Conservation (phyloP, 2,329 filamentous ascomycete species). For the Colletotrichum viniferum region DNA sequence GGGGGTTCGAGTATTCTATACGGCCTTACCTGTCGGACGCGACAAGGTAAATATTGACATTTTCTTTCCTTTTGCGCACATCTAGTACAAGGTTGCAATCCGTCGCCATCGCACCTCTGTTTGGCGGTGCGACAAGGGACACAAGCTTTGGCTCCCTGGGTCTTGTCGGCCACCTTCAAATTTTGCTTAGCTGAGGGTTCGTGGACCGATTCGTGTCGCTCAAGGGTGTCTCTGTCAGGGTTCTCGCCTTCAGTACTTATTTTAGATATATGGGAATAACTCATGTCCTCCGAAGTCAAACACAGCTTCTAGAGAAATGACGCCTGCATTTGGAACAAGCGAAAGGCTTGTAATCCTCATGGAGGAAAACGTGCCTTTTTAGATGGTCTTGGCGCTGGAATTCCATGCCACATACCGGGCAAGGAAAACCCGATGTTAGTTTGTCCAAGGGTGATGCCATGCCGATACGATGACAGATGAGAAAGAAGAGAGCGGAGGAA, state of each 20-base stretch:
- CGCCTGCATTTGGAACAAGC: not conserved
- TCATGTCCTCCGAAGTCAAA: not conserved
- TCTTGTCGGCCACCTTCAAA: not conserved
- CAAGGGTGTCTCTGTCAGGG: not conserved
- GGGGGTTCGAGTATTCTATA: rapidly evolving
- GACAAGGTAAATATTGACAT: not conserved
- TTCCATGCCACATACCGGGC: not conserved
- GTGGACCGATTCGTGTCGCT: not conserved
- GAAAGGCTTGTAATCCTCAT: not conserved
- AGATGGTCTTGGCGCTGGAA: not conserved
- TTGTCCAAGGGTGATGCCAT: not conserved
- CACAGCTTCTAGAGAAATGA: not conserved
- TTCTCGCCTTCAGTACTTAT: not conserved
- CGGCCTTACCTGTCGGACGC: not conserved
- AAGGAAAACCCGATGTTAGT: not conserved
- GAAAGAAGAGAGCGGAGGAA: not conserved
- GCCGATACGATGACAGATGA: not conserved
- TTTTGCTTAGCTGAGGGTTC: not conserved
- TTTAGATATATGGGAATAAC: not conserved
- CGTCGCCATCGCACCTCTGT: not conserved
- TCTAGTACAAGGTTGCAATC: not conserved
- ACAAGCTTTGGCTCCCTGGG: not conserved
- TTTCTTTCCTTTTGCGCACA: not conserved
- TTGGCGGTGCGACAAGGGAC: not conserved
- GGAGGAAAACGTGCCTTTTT: not conserved